A percentile compares a stretch with the other conserved stretches of the same genome.
Conservation (phyloP, 768 basidiomycete species). For the Leccinum truebloodii region DNA sequence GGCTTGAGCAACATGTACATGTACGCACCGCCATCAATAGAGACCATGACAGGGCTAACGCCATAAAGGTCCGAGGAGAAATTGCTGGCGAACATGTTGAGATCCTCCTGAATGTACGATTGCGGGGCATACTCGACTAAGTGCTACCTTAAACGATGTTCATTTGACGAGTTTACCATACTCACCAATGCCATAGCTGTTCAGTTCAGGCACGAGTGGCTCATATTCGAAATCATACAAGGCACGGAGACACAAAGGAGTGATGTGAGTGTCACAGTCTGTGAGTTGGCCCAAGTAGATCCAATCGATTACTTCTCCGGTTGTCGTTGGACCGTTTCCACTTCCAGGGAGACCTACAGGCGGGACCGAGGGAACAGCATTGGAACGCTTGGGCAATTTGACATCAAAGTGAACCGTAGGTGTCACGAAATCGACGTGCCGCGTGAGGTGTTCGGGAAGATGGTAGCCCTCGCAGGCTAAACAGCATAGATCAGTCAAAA, state of each 20-base stretch:
- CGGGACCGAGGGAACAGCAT: neutral
- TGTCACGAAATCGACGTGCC: constrained; percentile 45
- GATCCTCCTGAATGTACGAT: constrained; percentile 45
- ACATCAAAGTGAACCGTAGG: constrained; percentile 46
- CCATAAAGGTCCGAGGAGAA: constrained; percentile 38
- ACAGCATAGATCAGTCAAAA: neutral
- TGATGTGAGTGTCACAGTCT: constrained; percentile 44
- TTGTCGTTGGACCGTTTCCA: constrained; percentile 19
- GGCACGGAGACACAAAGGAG: constrained; percentile 57
- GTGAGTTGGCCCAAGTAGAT: constrained; percentile 12
- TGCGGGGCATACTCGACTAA: constrained; percentile 55
- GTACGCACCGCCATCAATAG: constrained; percentile 47
- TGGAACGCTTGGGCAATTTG: constrained; percentile 27
- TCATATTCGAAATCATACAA: constrained; percentile 57
- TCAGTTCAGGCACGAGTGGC: constrained; percentile 42
- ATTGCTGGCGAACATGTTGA: constrained; percentile 44
- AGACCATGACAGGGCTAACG: constrained; percentile 14
- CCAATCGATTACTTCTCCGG: constrained; percentile 23
- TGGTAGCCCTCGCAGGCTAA: constrained; percentile 43
- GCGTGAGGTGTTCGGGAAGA: constrained; percentile 38
- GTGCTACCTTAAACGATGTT: constrained; percentile 17
- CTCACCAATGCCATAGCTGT: constrained; percentile 55
- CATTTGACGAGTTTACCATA: constrained; percentile 2
- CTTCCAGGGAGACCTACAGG: constrained; percentile 16
- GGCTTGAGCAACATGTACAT: neutral